These are phyloP conservation scores for Xylariaceae sp. DNA, from an alignment of 2,329 filamentous ascomycete genomes.

Conservation along the genomic window DNA sequence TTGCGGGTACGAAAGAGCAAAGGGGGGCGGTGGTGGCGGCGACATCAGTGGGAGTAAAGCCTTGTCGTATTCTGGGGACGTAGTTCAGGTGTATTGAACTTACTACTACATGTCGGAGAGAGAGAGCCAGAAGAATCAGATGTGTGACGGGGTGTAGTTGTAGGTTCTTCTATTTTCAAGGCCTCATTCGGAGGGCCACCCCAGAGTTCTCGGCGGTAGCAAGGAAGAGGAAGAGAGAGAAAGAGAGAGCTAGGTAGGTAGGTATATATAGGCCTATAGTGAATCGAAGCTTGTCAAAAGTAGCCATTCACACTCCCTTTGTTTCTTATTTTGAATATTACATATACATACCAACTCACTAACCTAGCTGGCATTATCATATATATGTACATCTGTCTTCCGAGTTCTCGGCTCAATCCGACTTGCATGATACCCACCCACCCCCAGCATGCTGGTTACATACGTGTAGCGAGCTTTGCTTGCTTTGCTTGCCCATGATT, in stretches of 20 bases:
- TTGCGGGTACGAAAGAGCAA: conserved; percentile 23
- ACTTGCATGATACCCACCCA: background rate
- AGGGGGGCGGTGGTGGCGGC: conserved; percentile 3
- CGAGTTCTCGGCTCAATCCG: no score
- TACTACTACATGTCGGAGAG: conserved; percentile 3
- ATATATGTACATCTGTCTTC: no score
- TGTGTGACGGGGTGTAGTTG: background rate
- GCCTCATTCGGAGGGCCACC: no score
- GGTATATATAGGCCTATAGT: conserved; percentile 25
- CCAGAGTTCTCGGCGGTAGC: no score
- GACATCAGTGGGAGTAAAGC: conserved; percentile 23
- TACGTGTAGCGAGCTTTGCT: no score
- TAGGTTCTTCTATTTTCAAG: background rate
- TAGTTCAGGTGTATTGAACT: conserved; percentile 15
- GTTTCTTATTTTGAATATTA: background rate
- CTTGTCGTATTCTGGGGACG: conserved; percentile 11
- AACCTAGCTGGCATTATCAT: no score
- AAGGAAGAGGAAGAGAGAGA: conserved; percentile 7
- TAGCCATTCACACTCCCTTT: no score
- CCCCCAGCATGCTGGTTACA: no score
- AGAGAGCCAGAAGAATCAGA: background rate
- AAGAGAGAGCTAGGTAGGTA: conserved; percentile 10
- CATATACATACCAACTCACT: no score
- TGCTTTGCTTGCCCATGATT: no score
- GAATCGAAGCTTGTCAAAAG: conserved; percentile 14